phyloP scores from a whole-genome alignment of 306 rosid genomes.

The Aeschynomene evenia region DNA sequence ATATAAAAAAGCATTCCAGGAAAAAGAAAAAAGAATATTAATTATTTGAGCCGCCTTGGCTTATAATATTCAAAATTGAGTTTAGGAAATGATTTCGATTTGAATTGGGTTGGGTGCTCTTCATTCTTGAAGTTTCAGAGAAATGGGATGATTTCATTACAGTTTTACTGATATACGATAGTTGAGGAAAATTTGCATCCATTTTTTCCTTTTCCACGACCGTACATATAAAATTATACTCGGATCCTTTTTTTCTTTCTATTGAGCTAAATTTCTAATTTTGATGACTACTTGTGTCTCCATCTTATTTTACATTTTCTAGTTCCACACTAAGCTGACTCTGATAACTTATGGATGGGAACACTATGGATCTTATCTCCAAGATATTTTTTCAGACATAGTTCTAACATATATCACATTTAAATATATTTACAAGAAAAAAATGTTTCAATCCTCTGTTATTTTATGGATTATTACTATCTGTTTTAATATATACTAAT shows the following conservation, averaged over 20 bases:
- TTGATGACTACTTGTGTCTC: not conserved
- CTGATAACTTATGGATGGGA: not conserved
- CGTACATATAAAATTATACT: not conserved
- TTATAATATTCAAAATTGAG: not conserved
- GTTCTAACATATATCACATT: too few relatives aligned
- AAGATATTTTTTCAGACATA: too few relatives aligned
- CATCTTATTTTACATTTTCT: not conserved
- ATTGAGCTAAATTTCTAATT: not conserved
- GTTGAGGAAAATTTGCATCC: not conserved
- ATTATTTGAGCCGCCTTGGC: not conserved
- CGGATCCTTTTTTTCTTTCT: not conserved
- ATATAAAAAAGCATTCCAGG: too few relatives aligned
- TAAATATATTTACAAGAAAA: too few relatives aligned
- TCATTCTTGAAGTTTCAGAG: not conserved
- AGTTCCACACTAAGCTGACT: not conserved
- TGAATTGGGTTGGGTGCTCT: not conserved
- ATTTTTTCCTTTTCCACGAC: not conserved
- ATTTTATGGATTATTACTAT: too few relatives aligned
- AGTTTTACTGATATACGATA: not conserved
- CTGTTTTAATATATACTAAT: too few relatives aligned
- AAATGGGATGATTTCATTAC: not conserved
- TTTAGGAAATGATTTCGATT: not conserved
- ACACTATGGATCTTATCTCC: not conserved
- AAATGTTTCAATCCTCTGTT: too few relatives aligned
- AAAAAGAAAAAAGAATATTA: too few relatives aligned